These are phyloP conservation scores for Metschnikowia gruessii DNA, from an alignment of 805 yeast species.

Conservation along the genomic window DNA sequence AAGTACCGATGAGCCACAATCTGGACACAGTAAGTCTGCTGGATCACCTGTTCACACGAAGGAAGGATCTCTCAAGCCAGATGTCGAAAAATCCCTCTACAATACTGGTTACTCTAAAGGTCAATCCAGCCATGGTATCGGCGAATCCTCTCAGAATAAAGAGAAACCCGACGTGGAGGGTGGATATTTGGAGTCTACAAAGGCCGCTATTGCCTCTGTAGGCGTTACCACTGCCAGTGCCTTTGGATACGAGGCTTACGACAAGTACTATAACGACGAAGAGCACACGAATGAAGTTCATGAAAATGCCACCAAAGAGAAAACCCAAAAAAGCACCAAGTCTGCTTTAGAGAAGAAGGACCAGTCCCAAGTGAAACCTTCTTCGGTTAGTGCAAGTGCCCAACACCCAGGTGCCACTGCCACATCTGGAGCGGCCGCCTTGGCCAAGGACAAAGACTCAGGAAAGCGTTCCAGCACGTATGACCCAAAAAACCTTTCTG, in stretches of 20 bases:
- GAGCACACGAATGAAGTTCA: conserved; percentile 7
- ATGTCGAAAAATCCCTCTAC: conserved; percentile 8
- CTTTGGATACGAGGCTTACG: conserved; percentile 21
- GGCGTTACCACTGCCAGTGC: conserved; percentile 24
- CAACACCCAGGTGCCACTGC: neutral
- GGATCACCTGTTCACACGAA: neutral
- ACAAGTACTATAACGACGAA: conserved; percentile 14
- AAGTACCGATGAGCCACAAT: neutral
- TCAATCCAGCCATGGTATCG: neutral
- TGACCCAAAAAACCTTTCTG: neutral
- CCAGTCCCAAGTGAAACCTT: no score
- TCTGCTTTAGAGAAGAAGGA: no score
- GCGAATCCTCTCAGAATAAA: neutral
- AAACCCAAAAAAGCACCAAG: no score
- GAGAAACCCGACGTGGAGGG: neutral
- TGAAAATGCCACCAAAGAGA: neutral
- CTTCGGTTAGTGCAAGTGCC: no score
- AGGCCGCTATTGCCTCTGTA: conserved; percentile 20
- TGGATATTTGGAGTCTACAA: conserved; percentile 15
- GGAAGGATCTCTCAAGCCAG: neutral
- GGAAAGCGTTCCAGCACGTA: neutral
- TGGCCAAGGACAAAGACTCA: conserved; percentile 5
- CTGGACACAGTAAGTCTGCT: neutral
- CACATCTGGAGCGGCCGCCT: neutral
- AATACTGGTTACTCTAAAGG: conserved; percentile 11